A percentile compares a stretch with the other conserved stretches of the same genome.
These are phyloP conservation scores for Mallotus japonicus DNA, from an alignment of 441 rosid species.

Conservation along the genomic window DNA sequence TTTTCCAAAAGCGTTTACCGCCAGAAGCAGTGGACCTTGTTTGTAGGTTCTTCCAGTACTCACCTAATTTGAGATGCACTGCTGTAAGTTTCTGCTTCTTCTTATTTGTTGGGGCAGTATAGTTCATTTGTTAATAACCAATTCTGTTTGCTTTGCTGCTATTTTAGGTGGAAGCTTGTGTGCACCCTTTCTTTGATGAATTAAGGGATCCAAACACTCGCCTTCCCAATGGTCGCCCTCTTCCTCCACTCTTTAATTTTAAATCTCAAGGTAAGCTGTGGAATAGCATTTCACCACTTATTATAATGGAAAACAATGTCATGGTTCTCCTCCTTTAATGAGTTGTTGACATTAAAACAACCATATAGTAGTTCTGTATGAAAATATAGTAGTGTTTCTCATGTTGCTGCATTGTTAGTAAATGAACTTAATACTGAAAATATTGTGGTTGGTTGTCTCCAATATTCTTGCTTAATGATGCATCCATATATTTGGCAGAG, in stretches of 20 bases:
- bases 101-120: not conserved
- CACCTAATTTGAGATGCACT: conserved; percentile 97
- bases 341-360: not conserved
- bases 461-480: not conserved
- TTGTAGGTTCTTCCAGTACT: conserved; percentile 93
- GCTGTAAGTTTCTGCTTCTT: conserved; percentile 60
- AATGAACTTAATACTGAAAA: not conserved
- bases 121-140: conserved; percentile 1
- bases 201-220: conserved; percentile 88
- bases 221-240: conserved; percentile 93
- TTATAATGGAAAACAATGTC: not conserved
- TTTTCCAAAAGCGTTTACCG: conserved; percentile 90
- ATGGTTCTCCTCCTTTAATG: not conserved
- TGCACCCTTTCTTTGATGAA: conserved; percentile 94
- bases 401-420: not conserved
- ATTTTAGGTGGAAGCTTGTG: conserved; percentile 81
- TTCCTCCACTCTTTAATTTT: conserved; percentile 89
- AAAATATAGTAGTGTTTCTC: not conserved
- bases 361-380: not conserved
- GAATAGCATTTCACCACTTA: not conserved
- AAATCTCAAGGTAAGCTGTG: conserved; percentile 61
- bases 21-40: conserved; percentile 98
- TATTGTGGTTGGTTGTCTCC: not conserved
- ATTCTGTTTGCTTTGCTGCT: not conserved
- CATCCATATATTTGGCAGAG: conserved; percentile 41